Base-by-base conservation (phyloP, 441 rosid species). In the Arabidopsis hybrid region DNA sequence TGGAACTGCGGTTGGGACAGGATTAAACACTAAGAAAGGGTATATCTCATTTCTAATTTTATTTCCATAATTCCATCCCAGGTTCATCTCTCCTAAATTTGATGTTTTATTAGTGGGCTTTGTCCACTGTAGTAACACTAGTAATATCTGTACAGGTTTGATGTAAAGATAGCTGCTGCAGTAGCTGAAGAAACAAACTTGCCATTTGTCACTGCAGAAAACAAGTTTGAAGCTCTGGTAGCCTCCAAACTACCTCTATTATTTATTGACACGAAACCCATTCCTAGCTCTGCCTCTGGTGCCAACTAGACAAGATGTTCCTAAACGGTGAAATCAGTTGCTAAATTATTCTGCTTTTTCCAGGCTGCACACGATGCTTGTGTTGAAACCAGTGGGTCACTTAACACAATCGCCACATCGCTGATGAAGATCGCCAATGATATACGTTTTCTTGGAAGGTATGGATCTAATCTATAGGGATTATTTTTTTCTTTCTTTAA, bases 301-400 rank as follows among this genome's bases (percentile, higher is more conserved):
- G 43, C 60, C 34, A 60, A 36, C 67, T 26, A 34, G 29, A 77
- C 32, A 66, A 29, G n/a, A 26, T 51, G 53, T 45, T 35, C 35
- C 7, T 51, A 43, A 42, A 51, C 3, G 3, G 36, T 67, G 26
- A 68, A 46, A 52, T 71, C 45, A 42, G 65, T 16, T 76, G 17
- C 72, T 72, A 49, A 60, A 58, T 52, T 50, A 8, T 60, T 64
- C 79, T 35, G 49, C 70, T 40, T 39, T 71, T 18, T 63, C 65
- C 84, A 91, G 97, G 99, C 99, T 80, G 97, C 99, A 53, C 99
- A 95, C 69, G 99, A 95, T 87, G 95, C 99, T 65, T 92, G 86
- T 81, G 99, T 95, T 81, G 98, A 95, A 85, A 86, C 89, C 64
- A 92, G 99, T 71, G 98, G 99, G 74, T 86, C 98, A 59, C 91